Evolutionary conservation across 805 yeast species (phyloP).

Genomic region (Priceomyces medius): DNA sequence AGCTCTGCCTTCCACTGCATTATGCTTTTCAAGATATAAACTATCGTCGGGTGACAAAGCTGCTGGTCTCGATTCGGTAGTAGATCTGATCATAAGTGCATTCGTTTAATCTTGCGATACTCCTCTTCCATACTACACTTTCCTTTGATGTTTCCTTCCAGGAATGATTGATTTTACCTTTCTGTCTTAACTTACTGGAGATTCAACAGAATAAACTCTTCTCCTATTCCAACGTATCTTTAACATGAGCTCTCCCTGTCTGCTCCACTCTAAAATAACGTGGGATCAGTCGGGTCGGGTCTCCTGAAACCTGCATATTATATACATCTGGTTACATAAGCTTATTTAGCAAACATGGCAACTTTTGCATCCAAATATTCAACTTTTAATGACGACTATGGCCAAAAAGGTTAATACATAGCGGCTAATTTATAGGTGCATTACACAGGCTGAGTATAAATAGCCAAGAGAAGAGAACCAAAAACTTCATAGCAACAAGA

Average conservation of each 20-base stretch:
- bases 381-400: conserved; percentile 1
- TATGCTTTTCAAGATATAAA: neutral
- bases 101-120: neutral
- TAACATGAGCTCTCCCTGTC: too few species aligned
- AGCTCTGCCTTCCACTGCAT: neutral
- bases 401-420: neutral
- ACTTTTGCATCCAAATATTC: conserved; percentile 1
- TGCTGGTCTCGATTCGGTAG: neutral
- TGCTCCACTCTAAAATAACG: neutral
- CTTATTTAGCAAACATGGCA: neutral
- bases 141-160: neutral
- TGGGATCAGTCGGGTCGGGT: neutral
- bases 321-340: neutral
- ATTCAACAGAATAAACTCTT: neutral
- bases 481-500: neutral
- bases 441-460: neutral
- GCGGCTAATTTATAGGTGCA: neutral
- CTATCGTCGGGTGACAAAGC: neutral
- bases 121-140: neutral
- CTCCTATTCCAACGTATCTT: neutral
- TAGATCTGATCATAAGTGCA: neutral
- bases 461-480: neutral
- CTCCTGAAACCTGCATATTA: neutral
- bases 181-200: neutral
- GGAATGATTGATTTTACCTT: neutral